These are phyloP conservation scores for Eutypella sp. DNA, from an alignment of 2,329 filamentous ascomycete species.

Conservation along the genomic window DNA sequence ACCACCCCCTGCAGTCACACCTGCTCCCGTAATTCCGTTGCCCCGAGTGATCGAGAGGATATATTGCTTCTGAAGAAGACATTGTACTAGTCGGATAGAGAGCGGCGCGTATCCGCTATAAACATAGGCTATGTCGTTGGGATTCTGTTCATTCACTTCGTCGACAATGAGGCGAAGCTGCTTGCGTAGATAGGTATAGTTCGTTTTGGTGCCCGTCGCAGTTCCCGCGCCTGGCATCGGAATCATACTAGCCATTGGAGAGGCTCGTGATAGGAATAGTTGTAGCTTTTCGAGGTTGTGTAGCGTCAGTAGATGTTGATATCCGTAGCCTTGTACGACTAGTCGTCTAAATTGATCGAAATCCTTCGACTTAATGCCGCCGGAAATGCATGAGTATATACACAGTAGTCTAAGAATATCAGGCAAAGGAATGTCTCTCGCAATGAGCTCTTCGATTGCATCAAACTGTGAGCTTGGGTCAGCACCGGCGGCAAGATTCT, in stretches of 20 bases:
- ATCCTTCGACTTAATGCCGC: conserved; percentile 83
- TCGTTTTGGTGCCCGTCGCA: conserved; percentile 67
- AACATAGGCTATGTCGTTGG: conserved; percentile 93
- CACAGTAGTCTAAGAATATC: conserved; percentile 82
- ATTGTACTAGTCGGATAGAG: conserved; percentile 86
- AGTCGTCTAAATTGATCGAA: conserved; percentile 84
- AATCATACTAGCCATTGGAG: conserved; percentile 75
- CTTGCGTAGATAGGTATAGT: conserved; percentile 85
- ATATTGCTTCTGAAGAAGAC: conserved; percentile 85
- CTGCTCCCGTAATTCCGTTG: conserved; percentile 43
- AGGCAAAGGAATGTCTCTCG: conserved; percentile 74
- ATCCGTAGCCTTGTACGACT: conserved; percentile 87
- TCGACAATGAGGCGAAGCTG: conserved; percentile 86
- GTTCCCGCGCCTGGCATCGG: conserved; percentile 61
- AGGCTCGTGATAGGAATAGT: conserved; percentile 72
- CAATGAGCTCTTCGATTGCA: conserved; percentile 89
- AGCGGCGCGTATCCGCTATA: conserved; percentile 96
- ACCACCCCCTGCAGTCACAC: conserved; percentile 47
- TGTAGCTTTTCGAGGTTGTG: conserved; percentile 85
- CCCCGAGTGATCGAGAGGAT: conserved; percentile 67
- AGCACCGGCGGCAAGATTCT: conserved; percentile 85
- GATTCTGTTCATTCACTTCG: conserved; percentile 91
- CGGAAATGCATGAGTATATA: conserved; percentile 84
- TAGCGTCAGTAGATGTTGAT: conserved; percentile 89
- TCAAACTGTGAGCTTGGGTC: conserved; percentile 89